Conservation (phyloP, 2,329 filamentous ascomycete species). For the Cladosporium phlei region DNA sequence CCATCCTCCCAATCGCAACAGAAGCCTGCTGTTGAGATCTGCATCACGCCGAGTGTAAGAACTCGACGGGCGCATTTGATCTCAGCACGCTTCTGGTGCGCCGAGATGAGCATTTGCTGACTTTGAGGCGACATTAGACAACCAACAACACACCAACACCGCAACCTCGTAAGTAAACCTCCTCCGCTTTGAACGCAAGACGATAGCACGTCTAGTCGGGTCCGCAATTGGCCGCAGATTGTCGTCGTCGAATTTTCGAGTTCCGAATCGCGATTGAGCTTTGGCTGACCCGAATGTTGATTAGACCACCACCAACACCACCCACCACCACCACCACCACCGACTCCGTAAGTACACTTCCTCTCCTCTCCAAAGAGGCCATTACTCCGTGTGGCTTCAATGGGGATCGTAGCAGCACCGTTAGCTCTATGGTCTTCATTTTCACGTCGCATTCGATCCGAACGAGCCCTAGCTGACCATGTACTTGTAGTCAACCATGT, state of each 20-base stretch:
- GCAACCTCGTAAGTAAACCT: slow-evolving; percentile 1
- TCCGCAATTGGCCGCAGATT: background rate
- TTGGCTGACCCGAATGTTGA: background rate
- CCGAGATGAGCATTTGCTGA: too few relatives aligned
- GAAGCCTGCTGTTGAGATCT: too few relatives aligned
- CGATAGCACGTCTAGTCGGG: background rate
- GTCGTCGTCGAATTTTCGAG: background rate
- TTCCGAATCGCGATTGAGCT: background rate
- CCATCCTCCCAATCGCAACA: too few relatives aligned
- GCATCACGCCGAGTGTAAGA: too few relatives aligned
- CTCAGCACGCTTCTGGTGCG: too few relatives aligned
- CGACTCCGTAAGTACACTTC: background rate
- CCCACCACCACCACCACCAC: background rate
- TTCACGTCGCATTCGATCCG: too few relatives aligned
- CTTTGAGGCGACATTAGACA: background rate
- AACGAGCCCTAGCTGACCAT: too few relatives aligned
- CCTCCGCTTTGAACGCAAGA: background rate
- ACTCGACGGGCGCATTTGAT: too few relatives aligned
- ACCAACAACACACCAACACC: background rate
- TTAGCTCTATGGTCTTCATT: too few relatives aligned
- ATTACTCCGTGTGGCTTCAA: too few relatives aligned
- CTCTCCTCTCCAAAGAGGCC: background rate
- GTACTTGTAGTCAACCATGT: too few relatives aligned
- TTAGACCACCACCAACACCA: background rate
- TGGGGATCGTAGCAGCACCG: too few relatives aligned